These are phyloP conservation scores for Chlamydomonas applanata DNA, from an alignment of 139 green algal genomes.

Conservation along the genomic window DNA sequence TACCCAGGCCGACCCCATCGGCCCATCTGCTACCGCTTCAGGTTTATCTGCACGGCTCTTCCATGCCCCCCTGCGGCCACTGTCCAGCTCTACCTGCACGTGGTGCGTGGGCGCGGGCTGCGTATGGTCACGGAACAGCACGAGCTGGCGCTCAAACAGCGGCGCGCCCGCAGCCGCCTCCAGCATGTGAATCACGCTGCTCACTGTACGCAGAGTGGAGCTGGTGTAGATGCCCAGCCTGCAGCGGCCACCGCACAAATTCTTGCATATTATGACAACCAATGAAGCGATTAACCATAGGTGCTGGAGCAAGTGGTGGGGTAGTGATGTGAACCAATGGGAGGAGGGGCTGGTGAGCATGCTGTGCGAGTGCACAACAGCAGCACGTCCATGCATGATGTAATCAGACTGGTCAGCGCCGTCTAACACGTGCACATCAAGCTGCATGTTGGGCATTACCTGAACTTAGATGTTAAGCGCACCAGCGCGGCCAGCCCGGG, in stretches of 20 bases:
- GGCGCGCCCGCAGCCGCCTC: conserved; percentile 18
- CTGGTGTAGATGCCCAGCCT: conserved; percentile 40
- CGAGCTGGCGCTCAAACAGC: conserved; percentile 35
- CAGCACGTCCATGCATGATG: neutral
- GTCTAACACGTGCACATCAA: too few relatives aligned
- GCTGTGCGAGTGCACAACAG: neutral
- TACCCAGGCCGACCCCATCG: too few relatives aligned
- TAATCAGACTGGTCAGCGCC: too few relatives aligned
- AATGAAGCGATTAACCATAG: too few relatives aligned
- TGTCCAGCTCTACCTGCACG: neutral
- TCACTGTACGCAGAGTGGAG: conserved; percentile 25
- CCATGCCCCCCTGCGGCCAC: neutral
- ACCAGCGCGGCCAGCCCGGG: conserved; percentile 9
- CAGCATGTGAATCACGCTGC: conserved; percentile 17
- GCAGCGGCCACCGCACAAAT: neutral
- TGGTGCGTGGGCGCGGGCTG: conserved; percentile 2
- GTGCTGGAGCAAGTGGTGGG: too few relatives aligned
- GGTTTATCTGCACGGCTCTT: too few relatives aligned
- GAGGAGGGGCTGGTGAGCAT: too few relatives aligned
- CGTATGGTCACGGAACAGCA: conserved; percentile 32
- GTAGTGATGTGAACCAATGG: too few relatives aligned
- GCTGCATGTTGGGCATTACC: conserved; percentile 15
- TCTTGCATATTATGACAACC: too few relatives aligned
- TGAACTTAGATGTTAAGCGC: conserved; percentile 23
- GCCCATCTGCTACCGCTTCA: too few relatives aligned